Evolutionary conservation across 345 rosid genomes (phyloP).

Genomic region (Euphorbia lathyris): DNA sequence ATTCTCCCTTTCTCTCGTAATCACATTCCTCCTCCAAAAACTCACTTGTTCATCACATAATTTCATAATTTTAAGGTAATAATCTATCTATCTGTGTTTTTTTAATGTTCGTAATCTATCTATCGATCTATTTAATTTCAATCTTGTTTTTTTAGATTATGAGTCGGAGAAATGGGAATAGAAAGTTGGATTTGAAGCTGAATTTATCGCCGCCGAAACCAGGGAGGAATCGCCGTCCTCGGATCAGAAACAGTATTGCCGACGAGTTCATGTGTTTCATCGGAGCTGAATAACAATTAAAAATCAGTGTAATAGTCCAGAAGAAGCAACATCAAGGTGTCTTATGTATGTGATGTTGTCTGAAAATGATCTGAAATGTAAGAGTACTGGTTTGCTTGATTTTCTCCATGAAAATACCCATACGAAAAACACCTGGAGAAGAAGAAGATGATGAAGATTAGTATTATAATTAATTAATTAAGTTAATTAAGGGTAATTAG

Average conservation of each 20-base stretch:
- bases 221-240: no score
- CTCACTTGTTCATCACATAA: no score
- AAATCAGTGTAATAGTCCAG: slow-evolving; percentile 81
- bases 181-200: slow-evolving; percentile 77
- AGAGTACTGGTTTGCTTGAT: slow-evolving; percentile 26
- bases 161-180: slow-evolving; percentile 65
- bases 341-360: slow-evolving; percentile 31
- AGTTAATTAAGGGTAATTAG: no score
- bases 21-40: no score
- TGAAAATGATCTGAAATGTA: slow-evolving; percentile 26
- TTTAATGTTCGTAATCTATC: no score
- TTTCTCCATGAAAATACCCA: slow-evolving; percentile 23
- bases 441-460: no score
- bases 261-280: slow-evolving; percentile 88
- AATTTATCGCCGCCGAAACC: slow-evolving; percentile 76
- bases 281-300: slow-evolving; percentile 67
- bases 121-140: no score
- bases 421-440: slow-evolving; percentile 33
- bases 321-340: slow-evolving; percentile 58
- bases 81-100: no score
- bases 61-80: no score
- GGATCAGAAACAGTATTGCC: slow-evolving; percentile 66
- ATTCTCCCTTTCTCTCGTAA: no score
- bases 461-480: slow-evolving; percentile 2
- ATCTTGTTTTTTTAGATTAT: no score